Base-by-base conservation (phyloP, 176 grass and related monocot species). In the Triticum monococcum region DNA sequence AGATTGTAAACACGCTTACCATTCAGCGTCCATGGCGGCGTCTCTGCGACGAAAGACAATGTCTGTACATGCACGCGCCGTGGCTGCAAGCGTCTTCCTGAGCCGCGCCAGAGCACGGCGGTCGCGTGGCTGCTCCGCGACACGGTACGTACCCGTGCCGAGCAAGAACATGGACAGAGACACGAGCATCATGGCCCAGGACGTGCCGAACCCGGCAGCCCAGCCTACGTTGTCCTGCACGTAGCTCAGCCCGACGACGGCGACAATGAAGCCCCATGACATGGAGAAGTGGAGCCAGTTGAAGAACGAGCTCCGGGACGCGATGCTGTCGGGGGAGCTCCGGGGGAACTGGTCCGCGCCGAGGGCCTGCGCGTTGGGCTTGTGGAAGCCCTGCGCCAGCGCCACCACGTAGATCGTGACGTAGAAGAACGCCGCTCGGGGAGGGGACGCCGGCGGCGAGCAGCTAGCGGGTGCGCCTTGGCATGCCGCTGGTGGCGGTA, bases 201-300 rank as follows among this genome's bases (percentile, higher is more conserved):
- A 88, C 33, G 78, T 72, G 28, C 77, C 89, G 71, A 89, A 94
- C 17, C 89, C 92, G 3, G 82, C 43, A 8, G 35, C 23, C 89
- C 89, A 94, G 36, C 92, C 32, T 23, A 91, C 50, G 63, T 87
- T 94, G 23, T 91, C 92, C 83, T 94, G 84, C 30, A 89, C 89
- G 64, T 94, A 94, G 81, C 81, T 91, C 68, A 91, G 35, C 30
- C 10, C 62, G 3, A 37, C 25, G 12, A 80, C 20, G 4, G 87
- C 67, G n/a, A 89, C 16, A 12, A 76, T 32, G 60, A 24, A 77
- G 18, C 92, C 85, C 4, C 68, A 79, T 7, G 76, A 91, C 13
- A 79, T 32, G 56, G 72, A 72, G 48, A 91, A 94, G 82, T 79
- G 77, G 90, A 89, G 81, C 95, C 95, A 97, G 83, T 92, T 97